Percentiles rank a stretch among this genome's conserved stretches.
Conservation (phyloP, 2,329 filamentous ascomycete species). For the Fusarium sp. region DNA sequence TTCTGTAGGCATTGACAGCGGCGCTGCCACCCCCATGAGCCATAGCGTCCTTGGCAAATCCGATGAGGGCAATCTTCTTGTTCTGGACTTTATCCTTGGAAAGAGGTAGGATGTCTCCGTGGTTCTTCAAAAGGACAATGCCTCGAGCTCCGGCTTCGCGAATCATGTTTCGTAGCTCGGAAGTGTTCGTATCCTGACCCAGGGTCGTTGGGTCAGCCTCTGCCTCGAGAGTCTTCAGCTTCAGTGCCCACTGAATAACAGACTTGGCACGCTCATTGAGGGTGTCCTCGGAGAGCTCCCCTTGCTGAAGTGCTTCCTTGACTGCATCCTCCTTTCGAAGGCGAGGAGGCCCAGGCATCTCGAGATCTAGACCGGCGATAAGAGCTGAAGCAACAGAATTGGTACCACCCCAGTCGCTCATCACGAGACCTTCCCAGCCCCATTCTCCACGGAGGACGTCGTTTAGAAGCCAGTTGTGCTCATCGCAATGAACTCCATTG, state of each 20-base stretch:
- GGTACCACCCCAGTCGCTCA: constrained; percentile 60
- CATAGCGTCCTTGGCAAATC: constrained; percentile 47
- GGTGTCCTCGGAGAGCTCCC: constrained; percentile 35
- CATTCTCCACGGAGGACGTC: constrained; percentile 57
- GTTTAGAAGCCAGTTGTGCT: constrained; percentile 53
- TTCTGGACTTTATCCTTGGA: constrained; percentile 38
- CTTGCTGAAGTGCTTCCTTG: constrained; percentile 39
- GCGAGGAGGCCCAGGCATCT: constrained; percentile 53
- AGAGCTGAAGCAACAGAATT: constrained; percentile 51
- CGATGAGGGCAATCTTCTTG: constrained; percentile 48
- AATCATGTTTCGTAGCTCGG: constrained; percentile 43
- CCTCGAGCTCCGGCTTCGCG: constrained; percentile 55
- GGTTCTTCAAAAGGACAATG: constrained; percentile 73
- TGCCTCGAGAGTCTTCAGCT: constrained; percentile 36
- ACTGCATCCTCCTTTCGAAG: constrained; percentile 41
- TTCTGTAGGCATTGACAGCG: constrained; percentile 48
- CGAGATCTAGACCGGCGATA: constrained; percentile 48
- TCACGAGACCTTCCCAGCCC: constrained; percentile 58
- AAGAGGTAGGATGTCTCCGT: constrained; percentile 64
- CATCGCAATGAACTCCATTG: constrained; percentile 58
- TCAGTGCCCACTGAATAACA: constrained; percentile 47
- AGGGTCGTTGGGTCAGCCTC: constrained; percentile 9
- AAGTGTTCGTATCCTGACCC: constrained; percentile 28
- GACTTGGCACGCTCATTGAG: constrained; percentile 47
- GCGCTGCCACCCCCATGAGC: constrained; percentile 50